A percentile compares a stretch with the other conserved stretches of the same genome.
These are phyloP conservation scores for Helminthosporium solani DNA, from an alignment of 2,329 filamentous ascomycete species.

Conservation along the genomic window DNA sequence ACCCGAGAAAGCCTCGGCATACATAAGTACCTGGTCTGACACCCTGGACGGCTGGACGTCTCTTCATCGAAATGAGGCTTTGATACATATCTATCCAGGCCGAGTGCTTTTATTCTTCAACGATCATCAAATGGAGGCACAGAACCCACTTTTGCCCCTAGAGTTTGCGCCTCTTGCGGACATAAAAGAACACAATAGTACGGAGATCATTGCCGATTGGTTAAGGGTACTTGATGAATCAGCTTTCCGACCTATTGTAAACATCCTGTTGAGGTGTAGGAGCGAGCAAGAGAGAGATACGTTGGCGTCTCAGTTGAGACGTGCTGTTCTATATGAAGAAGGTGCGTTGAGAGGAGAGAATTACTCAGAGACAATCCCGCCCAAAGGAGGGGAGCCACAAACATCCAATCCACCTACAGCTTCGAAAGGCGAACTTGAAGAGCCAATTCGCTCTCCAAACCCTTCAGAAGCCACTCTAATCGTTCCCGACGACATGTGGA, in stretches of 20 bases:
- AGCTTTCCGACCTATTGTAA: background rate
- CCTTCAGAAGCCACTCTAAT: background rate
- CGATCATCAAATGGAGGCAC: conserved; percentile 6
- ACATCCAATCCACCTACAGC: background rate
- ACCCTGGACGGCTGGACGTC: conserved; percentile 11
- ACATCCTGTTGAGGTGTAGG: conserved; percentile 8
- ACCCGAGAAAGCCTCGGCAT: conserved; percentile 17
- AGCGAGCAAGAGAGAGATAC: conserved; percentile 6
- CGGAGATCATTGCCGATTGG: conserved; percentile 5
- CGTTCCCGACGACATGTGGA: background rate
- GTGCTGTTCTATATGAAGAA: too few species aligned
- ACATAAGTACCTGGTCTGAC: conserved; percentile 19
- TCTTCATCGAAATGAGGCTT: conserved; percentile 15
- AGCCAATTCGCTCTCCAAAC: too few species aligned
- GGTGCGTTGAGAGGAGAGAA: too few species aligned
- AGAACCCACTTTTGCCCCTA: conserved; percentile 15
- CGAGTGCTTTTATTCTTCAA: conserved; percentile 17
- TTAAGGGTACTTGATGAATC: conserved; percentile 4
- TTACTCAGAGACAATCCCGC: too few species aligned
- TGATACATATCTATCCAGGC: conserved; percentile 17
- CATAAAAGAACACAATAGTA: conserved; percentile 1
- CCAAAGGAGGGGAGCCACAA: too few species aligned
- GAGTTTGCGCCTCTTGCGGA: conserved; percentile 5
- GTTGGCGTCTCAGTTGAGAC: too few species aligned
- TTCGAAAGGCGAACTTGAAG: too few species aligned